Base-by-base conservation (phyloP, 2,329 filamentous ascomycete species). In the Ophiocordyceps camponoti-floridani region DNA sequence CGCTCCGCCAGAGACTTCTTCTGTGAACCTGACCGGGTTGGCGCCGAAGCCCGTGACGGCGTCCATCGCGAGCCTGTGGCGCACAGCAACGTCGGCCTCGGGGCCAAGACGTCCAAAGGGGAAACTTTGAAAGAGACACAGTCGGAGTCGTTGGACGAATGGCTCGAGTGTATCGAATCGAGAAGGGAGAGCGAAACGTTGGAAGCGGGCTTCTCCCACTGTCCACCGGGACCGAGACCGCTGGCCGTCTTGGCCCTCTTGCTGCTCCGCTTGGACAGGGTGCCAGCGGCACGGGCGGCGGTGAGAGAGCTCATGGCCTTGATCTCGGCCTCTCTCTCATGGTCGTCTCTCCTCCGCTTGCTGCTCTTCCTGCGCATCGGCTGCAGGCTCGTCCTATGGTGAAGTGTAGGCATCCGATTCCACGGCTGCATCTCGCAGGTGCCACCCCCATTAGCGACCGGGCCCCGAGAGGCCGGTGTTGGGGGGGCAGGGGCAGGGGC, bases 271-370 rank as follows among this genome's bases (percentile, higher is more conserved):
- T 69, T 75, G 54, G 71, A 61, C 2, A 69, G 73, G 47, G 75
- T 72, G 41, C 82, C 71, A 41, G 72, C 71, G 6, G 79, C 70
- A 44, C 83, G 75, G 44, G 78, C 65, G 6, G 84, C 78, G 51
- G 80, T 73, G 48, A 72, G 73, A 38, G 77, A 75, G 55, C 77
- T 83, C 82, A 95, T 84, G 45, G 84, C 79, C 57, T 80, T 84
- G 56, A 95, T 87, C 62, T 94, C 86, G 49, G 84, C 84, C 62
- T 94, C 88, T 46, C 89, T 75, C 47, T 82, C 72, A 56, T 77
- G 75, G 49, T 93, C 84, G 49, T 82, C 72, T 52, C 81, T 79
- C 54, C 80, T 79, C 53, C 81, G 76, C 63, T 84, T 93, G 66
- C 77, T 87, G 38, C 82, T 82, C 56, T 78, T 85, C 48, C 80